Percentiles rank a stretch among this genome's conserved stretches.
These are phyloP conservation scores for Schwanniomyces etchellsii DNA, from an alignment of 1,139 yeast species.

Conservation along the genomic window DNA sequence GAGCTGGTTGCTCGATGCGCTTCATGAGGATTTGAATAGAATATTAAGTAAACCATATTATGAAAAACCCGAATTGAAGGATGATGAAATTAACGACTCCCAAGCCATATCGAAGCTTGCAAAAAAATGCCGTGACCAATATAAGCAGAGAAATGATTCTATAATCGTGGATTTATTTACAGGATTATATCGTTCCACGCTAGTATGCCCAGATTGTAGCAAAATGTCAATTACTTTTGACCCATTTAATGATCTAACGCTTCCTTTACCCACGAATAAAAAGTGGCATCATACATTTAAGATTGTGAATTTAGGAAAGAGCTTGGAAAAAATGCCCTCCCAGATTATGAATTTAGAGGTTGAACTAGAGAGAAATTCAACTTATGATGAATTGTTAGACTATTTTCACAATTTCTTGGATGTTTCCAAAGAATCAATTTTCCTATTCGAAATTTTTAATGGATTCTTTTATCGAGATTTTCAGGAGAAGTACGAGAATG, in stretches of 20 bases:
- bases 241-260: conserved; percentile 85
- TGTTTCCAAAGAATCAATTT: conserved; percentile 39
- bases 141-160: conserved; percentile 78
- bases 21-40: conserved; percentile 90
- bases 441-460: conserved; percentile 69
- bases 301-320: conserved; percentile 54
- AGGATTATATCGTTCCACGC: conserved; percentile 84
- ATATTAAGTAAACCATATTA: conserved; percentile 77
- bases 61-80: conserved; percentile 78
- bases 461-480: conserved; percentile 66
- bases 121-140: conserved; percentile 73
- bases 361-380: conserved; percentile 62
- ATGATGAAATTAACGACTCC: conserved; percentile 52
- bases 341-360: conserved; percentile 50
- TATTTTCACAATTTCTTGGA: conserved; percentile 52
- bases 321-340: conserved; percentile 21
- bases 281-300: conserved; percentile 68
- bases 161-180: conserved; percentile 81
- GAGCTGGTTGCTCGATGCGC: conserved; percentile 83
- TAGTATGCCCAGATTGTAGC: conserved; percentile 80
- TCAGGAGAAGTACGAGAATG: conserved; percentile 54
- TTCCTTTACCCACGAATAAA: conserved; percentile 78
- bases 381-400: conserved; percentile 57
- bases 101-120: conserved; percentile 61
- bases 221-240: conserved; percentile 88